These are phyloP conservation scores for Hypsizygus marmoreus DNA, from an alignment of 768 basidiomycete species.

Conservation along the genomic window DNA sequence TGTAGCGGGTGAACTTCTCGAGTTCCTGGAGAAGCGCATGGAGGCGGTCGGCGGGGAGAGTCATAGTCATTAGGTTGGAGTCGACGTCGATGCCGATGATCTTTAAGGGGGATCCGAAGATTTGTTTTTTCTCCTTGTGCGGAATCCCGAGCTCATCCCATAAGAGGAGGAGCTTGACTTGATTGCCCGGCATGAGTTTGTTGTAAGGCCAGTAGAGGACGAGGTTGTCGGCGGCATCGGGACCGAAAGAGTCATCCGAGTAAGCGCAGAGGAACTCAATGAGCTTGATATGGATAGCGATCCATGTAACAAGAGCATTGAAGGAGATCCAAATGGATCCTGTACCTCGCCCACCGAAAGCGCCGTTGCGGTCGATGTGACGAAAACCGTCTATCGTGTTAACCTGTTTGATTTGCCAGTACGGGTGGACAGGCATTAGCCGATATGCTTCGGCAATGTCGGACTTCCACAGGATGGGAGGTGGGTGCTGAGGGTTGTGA, in stretches of 20 bases:
- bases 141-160: constrained; percentile 44
- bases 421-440: constrained; percentile 34
- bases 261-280: constrained; percentile 30
- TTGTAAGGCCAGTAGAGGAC: constrained; percentile 32
- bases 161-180: constrained; percentile 33
- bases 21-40: constrained; percentile 3
- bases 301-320: constrained; percentile 36
- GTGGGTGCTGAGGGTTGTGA: not conserved
- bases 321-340: constrained; percentile 37
- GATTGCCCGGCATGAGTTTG: constrained; percentile 23
- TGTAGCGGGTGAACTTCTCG: not conserved
- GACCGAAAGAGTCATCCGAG: constrained; percentile 34
- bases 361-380: constrained; percentile 23
- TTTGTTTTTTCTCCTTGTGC: constrained; percentile 41
- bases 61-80: constrained; percentile 28
- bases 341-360: constrained; percentile 22
- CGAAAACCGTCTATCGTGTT: constrained; percentile 21
- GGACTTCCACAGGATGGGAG: constrained; percentile 31
- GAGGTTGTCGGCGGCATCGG: constrained; percentile 18
- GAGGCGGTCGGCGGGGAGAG: constrained; percentile 19
- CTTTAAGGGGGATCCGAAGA: constrained; percentile 26
- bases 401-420: constrained; percentile 44
- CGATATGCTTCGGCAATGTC: constrained; percentile 40
- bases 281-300: constrained; percentile 21
- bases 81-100: constrained; percentile 44